Conservation (phyloP, 2,329 filamentous ascomycete species). For the Penicillium sp. region DNA sequence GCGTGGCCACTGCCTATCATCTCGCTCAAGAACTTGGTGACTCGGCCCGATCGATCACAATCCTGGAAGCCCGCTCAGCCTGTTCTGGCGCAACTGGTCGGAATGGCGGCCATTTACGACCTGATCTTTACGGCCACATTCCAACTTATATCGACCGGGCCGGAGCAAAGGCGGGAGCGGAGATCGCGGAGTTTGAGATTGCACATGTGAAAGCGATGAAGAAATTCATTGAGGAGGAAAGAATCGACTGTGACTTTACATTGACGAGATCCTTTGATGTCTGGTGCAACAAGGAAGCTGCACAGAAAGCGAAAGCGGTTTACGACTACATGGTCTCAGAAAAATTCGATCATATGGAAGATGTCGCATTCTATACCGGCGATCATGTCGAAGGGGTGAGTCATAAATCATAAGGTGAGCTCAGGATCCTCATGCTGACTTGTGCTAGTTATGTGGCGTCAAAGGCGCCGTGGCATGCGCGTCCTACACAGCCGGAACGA, state of each 20-base stretch:
- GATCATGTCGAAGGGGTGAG: constrained; percentile 32
- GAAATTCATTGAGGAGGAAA: constrained; percentile 40
- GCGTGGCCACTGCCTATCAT: constrained; percentile 46
- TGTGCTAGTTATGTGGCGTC: constrained; percentile 36
- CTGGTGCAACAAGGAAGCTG: constrained; percentile 36
- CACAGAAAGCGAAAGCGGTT: constrained; percentile 24
- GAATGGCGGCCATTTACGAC: constrained; percentile 48
- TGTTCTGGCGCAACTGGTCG: constrained; percentile 48
- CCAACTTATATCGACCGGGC: constrained; percentile 36
- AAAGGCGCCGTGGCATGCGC: constrained; percentile 41
- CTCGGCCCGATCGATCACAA: constrained; percentile 30
- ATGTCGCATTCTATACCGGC: constrained; percentile 28
- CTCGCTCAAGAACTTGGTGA: constrained; percentile 29
- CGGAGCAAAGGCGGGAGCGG: constrained; percentile 37
- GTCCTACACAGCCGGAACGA: constrained; percentile 35
- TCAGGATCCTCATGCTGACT: not conserved
- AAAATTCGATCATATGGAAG: constrained; percentile 32
- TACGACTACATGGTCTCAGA: constrained; percentile 33
- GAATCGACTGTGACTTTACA: constrained; percentile 47
- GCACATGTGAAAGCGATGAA: constrained; percentile 44
- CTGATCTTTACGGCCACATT: constrained; percentile 44
- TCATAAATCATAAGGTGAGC: not conserved
- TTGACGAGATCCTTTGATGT: constrained; percentile 45
- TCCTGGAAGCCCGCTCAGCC: constrained; percentile 42
- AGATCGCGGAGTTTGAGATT: constrained; percentile 44